Conservation (phyloP, 441 rosid genomes). For the Brassica hybrid region DNA sequence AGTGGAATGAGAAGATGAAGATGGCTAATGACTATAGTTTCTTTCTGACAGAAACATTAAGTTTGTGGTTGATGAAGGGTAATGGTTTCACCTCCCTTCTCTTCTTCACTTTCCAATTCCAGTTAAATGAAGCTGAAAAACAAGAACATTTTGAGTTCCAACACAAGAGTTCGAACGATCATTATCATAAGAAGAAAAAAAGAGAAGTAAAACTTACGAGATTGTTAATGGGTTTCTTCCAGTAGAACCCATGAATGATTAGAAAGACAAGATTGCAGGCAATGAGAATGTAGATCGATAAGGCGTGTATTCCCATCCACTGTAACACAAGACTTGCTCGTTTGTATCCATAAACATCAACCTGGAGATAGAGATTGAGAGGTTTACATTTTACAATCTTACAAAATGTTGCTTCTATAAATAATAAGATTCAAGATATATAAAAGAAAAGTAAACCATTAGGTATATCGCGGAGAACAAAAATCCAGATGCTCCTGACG, state of each 20-base stretch:
- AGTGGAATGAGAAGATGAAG: background rate
- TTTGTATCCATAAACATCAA: constrained; percentile 64
- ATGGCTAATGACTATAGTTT: background rate
- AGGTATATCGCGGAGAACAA: constrained; percentile 69
- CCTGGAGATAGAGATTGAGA: constrained; percentile 47
- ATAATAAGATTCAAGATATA: background rate
- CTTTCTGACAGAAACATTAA: background rate
- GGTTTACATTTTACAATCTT: constrained; percentile 8
- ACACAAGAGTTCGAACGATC: background rate
- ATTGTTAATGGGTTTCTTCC: constrained; percentile 74
- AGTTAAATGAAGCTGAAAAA: constrained; percentile 34
- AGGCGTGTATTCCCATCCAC: constrained; percentile 87
- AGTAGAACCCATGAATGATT: constrained; percentile 77
- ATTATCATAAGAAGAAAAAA: background rate
- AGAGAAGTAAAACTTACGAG: constrained; percentile 48
- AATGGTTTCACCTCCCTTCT: constrained; percentile 1
- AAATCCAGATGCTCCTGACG: constrained; percentile 77
- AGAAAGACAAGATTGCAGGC: constrained; percentile 74
- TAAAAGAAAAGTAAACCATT: constrained; percentile 52
- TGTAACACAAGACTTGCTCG: constrained; percentile 52
- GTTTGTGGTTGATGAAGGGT: background rate
- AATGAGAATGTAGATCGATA: constrained; percentile 60
- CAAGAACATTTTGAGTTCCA: background rate
- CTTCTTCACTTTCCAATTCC: constrained; percentile 39
- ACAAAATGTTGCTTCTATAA: background rate